phyloP scores from a whole-genome alignment of 2,329 filamentous ascomycete species.

The Penicillium palitans region DNA sequence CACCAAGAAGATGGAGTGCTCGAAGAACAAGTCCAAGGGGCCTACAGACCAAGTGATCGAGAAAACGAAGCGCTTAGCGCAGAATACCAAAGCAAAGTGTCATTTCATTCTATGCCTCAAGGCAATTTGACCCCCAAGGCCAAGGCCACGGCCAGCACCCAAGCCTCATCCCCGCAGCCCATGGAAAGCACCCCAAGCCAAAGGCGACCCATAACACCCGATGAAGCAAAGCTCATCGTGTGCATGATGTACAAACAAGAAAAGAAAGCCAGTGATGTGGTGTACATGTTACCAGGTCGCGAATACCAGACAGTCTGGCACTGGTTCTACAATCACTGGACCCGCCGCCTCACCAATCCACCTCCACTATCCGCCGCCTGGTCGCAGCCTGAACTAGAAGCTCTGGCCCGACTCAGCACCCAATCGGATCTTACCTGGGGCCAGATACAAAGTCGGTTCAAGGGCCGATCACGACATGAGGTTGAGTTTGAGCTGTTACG shows the following conservation, averaged over 20 bases:
- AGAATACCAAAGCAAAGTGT: neutral
- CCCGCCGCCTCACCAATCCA: slow-evolving; percentile 26
- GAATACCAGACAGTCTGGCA: slow-evolving; percentile 22
- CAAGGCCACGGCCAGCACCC: neutral
- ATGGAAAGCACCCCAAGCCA: slow-evolving; percentile 21
- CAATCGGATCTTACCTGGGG: slow-evolving; percentile 34
- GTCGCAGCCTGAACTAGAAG: slow-evolving; percentile 31
- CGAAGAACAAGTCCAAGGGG: neutral
- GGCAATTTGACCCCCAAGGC: slow-evolving; percentile 6
- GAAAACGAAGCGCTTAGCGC: neutral
- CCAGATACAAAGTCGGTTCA: slow-evolving; percentile 30
- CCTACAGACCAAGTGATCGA: neutral
- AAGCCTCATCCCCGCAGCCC: neutral
- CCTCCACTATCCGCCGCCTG: slow-evolving; percentile 31
- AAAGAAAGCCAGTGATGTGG: slow-evolving; percentile 34
- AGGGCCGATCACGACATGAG: slow-evolving; percentile 31
- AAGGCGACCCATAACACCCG: slow-evolving; percentile 29
- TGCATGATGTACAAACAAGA: slow-evolving; percentile 30
- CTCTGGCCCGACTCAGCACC: slow-evolving; percentile 29
- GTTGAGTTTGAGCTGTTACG: slow-evolving; percentile 38
- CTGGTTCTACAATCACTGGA: slow-evolving; percentile 36
- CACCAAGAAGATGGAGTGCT: neutral
- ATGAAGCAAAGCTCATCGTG: slow-evolving; percentile 36
- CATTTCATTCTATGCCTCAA: slow-evolving; percentile 2
- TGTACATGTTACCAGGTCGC: slow-evolving; percentile 29